These are phyloP conservation scores for Pyricularia sp. DNA, from an alignment of 2,329 filamentous ascomycete genomes.

Conservation along the genomic window DNA sequence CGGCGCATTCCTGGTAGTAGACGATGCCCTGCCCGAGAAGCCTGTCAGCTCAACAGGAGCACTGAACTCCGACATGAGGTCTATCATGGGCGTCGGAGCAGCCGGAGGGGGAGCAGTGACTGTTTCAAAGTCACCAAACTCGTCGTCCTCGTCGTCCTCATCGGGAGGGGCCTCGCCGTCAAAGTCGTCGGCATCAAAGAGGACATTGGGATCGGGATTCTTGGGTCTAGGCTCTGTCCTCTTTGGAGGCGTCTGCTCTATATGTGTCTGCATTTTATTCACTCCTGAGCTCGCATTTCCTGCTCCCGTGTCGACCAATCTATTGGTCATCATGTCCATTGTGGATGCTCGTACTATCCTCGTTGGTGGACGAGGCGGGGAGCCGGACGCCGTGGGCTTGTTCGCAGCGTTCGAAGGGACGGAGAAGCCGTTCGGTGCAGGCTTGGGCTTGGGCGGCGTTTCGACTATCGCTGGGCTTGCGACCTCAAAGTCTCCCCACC, in stretches of 20 bases:
- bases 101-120: conserved; percentile 8
- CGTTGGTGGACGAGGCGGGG: background rate
- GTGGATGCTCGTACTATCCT: conserved; percentile 38
- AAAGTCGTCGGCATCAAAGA: conserved; percentile 58
- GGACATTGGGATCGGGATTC: conserved; percentile 39
- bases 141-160: conserved; percentile 15
- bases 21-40: conserved; percentile 4
- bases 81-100: conserved; percentile 6
- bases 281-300: background rate
- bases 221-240: conserved; percentile 7
- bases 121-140: conserved; percentile 19
- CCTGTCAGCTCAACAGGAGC: background rate
- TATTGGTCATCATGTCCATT: conserved; percentile 44
- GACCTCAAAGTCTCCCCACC: conserved; percentile 60
- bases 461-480: conserved; percentile 23
- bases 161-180: conserved; percentile 23
- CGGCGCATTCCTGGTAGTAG: conserved; percentile 12
- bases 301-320: conserved; percentile 26
- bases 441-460: conserved; percentile 5
- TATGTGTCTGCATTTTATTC: background rate
- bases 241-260: background rate
- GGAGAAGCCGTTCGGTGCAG: background rate
- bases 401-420: background rate
- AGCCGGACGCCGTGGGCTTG: background rate
- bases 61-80: conserved; percentile 8